A percentile compares a stretch with the other conserved stretches of the same genome.
Evolutionary conservation across 2,329 filamentous ascomycete genomes (phyloP).

Genomic region (Alternaria ventricosa): DNA sequence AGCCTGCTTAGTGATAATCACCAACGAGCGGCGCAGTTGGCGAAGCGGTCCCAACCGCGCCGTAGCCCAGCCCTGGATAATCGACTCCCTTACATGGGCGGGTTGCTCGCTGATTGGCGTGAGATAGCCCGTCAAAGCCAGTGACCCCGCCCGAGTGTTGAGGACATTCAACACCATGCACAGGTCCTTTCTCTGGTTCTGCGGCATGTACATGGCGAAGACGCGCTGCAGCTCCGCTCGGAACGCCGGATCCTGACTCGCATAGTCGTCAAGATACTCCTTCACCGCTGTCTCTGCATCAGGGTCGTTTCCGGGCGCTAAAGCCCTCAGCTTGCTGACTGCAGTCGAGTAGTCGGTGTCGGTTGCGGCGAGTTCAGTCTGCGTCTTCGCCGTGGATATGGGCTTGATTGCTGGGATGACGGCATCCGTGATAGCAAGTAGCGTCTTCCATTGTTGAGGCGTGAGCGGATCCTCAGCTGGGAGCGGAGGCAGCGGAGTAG

Average conservation of each 20-base stretch:
- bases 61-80: constrained; percentile 68
- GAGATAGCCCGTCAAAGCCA: constrained; percentile 71
- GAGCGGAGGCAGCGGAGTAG: constrained; percentile 55
- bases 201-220: constrained; percentile 57
- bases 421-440: constrained; percentile 64
- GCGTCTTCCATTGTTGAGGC: constrained; percentile 63
- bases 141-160: constrained; percentile 66
- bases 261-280: constrained; percentile 61
- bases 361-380: constrained; percentile 55
- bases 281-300: constrained; percentile 54
- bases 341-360: constrained; percentile 59
- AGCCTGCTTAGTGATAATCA: constrained; percentile 60
- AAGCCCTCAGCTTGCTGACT: constrained; percentile 43
- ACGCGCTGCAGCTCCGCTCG: constrained; percentile 57
- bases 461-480: constrained; percentile 58
- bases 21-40: constrained; percentile 62
- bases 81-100: constrained; percentile 64
- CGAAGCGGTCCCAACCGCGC: constrained; percentile 64
- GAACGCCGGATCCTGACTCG: constrained; percentile 62
- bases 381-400: constrained; percentile 42
- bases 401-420: constrained; percentile 65
- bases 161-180: constrained; percentile 60
- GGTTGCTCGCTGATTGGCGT: constrained; percentile 69
- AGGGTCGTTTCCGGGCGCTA: constrained; percentile 35
- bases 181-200: constrained; percentile 58